These are phyloP conservation scores for Ampelomyces quisqualis DNA, from an alignment of 2,329 filamentous ascomycete species.

Conservation along the genomic window DNA sequence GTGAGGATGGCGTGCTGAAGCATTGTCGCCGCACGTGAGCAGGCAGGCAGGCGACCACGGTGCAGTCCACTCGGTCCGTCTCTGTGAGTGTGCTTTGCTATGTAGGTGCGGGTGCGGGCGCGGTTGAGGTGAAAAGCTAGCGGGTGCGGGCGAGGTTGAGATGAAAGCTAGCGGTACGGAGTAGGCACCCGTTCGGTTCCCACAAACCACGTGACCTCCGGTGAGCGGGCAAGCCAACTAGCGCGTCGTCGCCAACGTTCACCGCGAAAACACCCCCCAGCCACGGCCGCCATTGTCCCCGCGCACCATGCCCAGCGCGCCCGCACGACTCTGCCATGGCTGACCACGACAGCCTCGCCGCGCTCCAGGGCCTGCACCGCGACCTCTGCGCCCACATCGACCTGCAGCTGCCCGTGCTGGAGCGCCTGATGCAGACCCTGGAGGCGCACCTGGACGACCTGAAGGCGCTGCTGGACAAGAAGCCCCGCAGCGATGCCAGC, in stretches of 20 bases:
- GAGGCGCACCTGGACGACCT: slow-evolving; percentile 68
- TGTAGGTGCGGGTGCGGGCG: slow-evolving; percentile 11
- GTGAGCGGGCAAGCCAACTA: too few species aligned
- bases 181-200: too few species aligned
- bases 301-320: slow-evolving; percentile 36
- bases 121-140: too few species aligned
- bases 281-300: slow-evolving; percentile 13
- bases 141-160: too few species aligned
- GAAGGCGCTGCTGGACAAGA: slow-evolving; percentile 71
- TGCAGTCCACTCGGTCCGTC: background rate
- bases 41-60: background rate
- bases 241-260: too few species aligned
- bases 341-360: slow-evolving; percentile 69
- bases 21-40: too few species aligned
- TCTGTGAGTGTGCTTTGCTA: slow-evolving; percentile 1
- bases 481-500: slow-evolving; percentile 71
- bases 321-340: slow-evolving; percentile 58
- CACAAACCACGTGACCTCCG: too few species aligned
- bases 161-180: too few species aligned
- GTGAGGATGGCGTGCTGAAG: too few species aligned
- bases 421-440: slow-evolving; percentile 67
- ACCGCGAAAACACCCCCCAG: slow-evolving; percentile 27
- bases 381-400: slow-evolving; percentile 78
- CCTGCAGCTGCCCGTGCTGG: slow-evolving; percentile 66
- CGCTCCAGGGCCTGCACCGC: slow-evolving; percentile 80